Conservation (phyloP, 306 rosid species). For the Mimosa bimucronata region DNA sequence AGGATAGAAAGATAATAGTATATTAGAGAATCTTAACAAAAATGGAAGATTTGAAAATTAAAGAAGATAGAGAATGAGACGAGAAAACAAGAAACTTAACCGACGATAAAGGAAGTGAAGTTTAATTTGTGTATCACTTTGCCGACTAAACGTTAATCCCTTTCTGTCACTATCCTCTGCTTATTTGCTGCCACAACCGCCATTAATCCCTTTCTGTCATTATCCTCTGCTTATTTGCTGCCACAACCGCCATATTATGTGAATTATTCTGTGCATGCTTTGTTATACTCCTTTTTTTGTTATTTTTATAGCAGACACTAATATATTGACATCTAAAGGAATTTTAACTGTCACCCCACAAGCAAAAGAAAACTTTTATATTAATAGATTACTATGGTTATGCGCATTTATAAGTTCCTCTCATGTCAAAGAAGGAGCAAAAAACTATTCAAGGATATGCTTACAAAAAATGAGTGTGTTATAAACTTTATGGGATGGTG, state of each 20-base stretch:
- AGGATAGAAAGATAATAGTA: not conserved
- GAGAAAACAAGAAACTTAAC: too few species aligned
- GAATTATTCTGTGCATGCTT: not conserved
- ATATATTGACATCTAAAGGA: too few species aligned
- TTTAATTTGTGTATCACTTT: slow-evolving; percentile 7
- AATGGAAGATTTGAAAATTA: not conserved
- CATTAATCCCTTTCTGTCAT: not conserved
- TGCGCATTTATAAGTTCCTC: too few species aligned
- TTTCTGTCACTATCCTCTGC: not conserved
- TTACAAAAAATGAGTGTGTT: too few species aligned
- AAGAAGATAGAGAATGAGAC: not conserved
- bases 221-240: not conserved
- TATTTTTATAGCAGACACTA: too few species aligned
- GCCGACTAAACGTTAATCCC: slow-evolving; percentile 20
- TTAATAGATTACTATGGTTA: too few species aligned
- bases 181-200: not conserved
- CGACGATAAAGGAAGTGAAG: too few species aligned
- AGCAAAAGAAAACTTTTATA: too few species aligned
- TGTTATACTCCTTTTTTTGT: not conserved
- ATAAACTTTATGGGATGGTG: not conserved
- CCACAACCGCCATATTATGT: not conserved
- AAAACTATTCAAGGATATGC: not conserved
- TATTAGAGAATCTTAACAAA: not conserved
- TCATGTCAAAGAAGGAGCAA: not conserved
- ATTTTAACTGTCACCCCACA: too few species aligned